phyloP scores from a whole-genome alignment of 1,139 yeast genomes.

The Kluyveromyces marxianus region DNA sequence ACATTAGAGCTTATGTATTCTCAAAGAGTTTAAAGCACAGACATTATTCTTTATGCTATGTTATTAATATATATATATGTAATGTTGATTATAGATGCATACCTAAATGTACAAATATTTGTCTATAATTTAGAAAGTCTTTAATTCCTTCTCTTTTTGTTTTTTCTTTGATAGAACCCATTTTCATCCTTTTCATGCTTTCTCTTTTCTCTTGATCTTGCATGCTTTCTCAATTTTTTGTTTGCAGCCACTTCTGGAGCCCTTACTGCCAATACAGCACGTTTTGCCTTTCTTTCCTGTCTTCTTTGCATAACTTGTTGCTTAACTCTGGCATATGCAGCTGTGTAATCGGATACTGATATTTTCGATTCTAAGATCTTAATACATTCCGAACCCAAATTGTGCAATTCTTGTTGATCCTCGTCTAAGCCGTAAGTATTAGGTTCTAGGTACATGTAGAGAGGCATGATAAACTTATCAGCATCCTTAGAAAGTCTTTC shows the following conservation, averaged over 20 bases:
- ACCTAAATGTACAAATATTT: too few relatives aligned
- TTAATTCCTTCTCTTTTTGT: slow-evolving; percentile 35
- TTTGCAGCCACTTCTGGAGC: slow-evolving; percentile 79
- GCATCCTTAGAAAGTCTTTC: slow-evolving; percentile 36
- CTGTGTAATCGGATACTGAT: slow-evolving; percentile 68
- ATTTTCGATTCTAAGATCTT: slow-evolving; percentile 59
- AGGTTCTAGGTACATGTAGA: slow-evolving; percentile 46
- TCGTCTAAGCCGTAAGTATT: slow-evolving; percentile 25
- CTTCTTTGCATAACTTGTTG: slow-evolving; percentile 54
- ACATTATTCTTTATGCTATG: too few relatives aligned
- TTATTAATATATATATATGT: too few relatives aligned
- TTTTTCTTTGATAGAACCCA: slow-evolving; percentile 65
- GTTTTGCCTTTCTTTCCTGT: slow-evolving; percentile 64
- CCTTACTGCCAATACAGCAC: slow-evolving; percentile 67
- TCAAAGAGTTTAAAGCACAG: too few relatives aligned
- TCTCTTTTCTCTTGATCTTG: slow-evolving; percentile 67
- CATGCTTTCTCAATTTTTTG: slow-evolving; percentile 70
- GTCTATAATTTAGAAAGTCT: slow-evolving; percentile 2
- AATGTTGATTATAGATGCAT: too few relatives aligned
- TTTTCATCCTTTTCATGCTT: slow-evolving; percentile 66
- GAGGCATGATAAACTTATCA: slow-evolving; percentile 49
- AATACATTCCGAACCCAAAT: slow-evolving; percentile 60
- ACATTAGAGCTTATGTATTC: too few relatives aligned
- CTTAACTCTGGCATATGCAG: slow-evolving; percentile 55
- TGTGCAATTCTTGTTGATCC: slow-evolving; percentile 44